These are phyloP conservation scores for Hortaea sp. DNA, from an alignment of 2,329 filamentous ascomycete genomes.

Conservation along the genomic window DNA sequence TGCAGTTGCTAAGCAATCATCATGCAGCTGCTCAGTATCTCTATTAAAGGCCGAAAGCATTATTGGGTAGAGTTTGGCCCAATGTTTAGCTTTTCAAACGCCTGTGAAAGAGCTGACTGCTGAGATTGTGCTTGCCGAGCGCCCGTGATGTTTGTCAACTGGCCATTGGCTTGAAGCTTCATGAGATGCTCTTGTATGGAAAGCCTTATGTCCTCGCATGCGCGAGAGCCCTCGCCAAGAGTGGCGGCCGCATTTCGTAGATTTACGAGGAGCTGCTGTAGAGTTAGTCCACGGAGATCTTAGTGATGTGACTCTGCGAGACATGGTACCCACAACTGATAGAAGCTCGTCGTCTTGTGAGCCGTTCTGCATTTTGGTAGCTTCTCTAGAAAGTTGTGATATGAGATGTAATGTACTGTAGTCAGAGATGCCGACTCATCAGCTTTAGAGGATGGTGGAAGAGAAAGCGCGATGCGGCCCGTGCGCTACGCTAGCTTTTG, in stretches of 20 bases:
- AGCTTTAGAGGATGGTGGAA: too few species aligned
- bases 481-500: too few species aligned
- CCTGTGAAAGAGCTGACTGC: background rate
- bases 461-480: too few species aligned
- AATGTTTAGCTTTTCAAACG: too few species aligned
- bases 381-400: too few species aligned
- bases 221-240: conserved; percentile 24
- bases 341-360: conserved; percentile 16
- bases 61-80: too few species aligned
- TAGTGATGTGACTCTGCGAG: background rate
- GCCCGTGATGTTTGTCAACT: background rate
- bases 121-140: background rate
- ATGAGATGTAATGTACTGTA: too few species aligned
- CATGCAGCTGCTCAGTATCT: too few species aligned
- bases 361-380: background rate
- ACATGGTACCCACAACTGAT: conserved; percentile 9
- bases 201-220: conserved; percentile 20
- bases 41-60: too few species aligned
- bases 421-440: too few species aligned
- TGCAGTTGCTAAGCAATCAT: too few species aligned
- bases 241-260: conserved; percentile 26
- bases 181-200: conserved; percentile 24
- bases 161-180: conserved; percentile 15
- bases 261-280: conserved; percentile 23
- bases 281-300: background rate